These are phyloP conservation scores for Fusarium oligoseptatum DNA, from an alignment of 2,329 filamentous ascomycete species.

Conservation along the genomic window DNA sequence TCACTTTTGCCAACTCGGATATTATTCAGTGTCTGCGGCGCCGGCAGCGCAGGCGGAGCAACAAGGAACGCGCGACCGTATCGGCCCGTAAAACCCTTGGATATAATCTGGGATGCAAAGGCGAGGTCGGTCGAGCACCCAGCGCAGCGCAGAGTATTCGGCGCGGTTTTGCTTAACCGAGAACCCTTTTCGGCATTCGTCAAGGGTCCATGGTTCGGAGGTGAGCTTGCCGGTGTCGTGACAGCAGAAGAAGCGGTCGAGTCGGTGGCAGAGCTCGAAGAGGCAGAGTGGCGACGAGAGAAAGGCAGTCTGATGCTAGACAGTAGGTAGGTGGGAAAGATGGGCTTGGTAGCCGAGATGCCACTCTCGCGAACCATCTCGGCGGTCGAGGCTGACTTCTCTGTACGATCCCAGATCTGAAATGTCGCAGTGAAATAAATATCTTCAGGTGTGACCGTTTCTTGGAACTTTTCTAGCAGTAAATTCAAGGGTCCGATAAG, in stretches of 20 bases:
- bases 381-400: conserved; percentile 10
- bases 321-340: conserved; percentile 66
- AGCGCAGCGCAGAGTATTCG: conserved; percentile 70
- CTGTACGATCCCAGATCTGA: conserved; percentile 11
- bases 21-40: conserved; percentile 61
- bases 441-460: conserved; percentile 5
- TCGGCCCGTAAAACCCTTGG: conserved; percentile 75
- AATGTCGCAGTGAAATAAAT: conserved; percentile 13
- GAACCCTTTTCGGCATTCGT: conserved; percentile 20
- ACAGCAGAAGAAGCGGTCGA: conserved; percentile 46
- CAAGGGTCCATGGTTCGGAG: conserved; percentile 35
- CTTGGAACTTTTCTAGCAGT: conserved; percentile 32
- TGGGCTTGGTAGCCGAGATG: conserved; percentile 58
- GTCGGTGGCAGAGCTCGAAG: conserved; percentile 50
- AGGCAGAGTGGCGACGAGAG: conserved; percentile 56
- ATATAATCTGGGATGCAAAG: conserved; percentile 71
- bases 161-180: conserved; percentile 59
- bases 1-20: conserved; percentile 67
- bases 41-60: conserved; percentile 52
- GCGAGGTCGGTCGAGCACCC: conserved; percentile 73
- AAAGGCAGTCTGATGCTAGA: conserved; percentile 65
- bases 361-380: conserved; percentile 53
- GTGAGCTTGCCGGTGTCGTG: conserved; percentile 48
- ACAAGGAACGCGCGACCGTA: conserved; percentile 75
- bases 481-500: conserved; percentile 26